Percentiles rank a stretch among this genome's conserved stretches.
Evolutionary conservation across 2,329 filamentous ascomycete genomes (phyloP).

Genomic region (Ophiocordyceps camponoti-leonardi): DNA sequence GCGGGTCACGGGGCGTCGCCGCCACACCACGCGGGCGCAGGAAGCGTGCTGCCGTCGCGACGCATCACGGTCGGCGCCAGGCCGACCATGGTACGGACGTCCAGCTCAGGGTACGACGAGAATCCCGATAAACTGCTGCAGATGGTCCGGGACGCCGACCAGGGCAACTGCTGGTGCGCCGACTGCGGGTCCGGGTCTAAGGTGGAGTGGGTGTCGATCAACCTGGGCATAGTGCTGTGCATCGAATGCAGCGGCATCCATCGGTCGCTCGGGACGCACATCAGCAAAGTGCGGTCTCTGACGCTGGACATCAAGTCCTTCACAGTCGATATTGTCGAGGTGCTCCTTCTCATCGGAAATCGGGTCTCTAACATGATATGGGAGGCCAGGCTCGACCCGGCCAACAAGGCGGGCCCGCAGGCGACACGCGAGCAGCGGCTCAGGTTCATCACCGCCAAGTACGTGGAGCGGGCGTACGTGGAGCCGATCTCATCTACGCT

Average conservation of each 20-base stretch:
- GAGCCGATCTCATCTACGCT: constrained; percentile 59
- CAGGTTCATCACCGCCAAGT: constrained; percentile 92
- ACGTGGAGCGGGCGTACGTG: constrained; percentile 69
- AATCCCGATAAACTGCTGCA: constrained; percentile 75
- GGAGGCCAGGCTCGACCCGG: constrained; percentile 68
- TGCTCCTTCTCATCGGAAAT: constrained; percentile 82
- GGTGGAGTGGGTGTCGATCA: constrained; percentile 98
- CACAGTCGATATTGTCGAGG: constrained; percentile 89
- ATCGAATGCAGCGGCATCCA: constrained; percentile 98
- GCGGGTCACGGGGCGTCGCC: constrained; percentile 36
- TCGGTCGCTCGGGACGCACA: constrained; percentile 87
- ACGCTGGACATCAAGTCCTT: constrained; percentile 94
- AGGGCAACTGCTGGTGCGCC: constrained; percentile 85
- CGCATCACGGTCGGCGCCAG: constrained; percentile 85
- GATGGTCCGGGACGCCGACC: constrained; percentile 73
- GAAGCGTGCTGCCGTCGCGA: constrained; percentile 47
- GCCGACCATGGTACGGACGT: constrained; percentile 51
- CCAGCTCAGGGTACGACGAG: constrained; percentile 60
- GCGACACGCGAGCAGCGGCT: constrained; percentile 79
- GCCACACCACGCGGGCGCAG: constrained; percentile 26
- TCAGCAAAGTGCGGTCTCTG: constrained; percentile 89
- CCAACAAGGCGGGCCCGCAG: constrained; percentile 55
- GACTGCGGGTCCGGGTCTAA: constrained; percentile 86
- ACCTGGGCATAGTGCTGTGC: constrained; percentile 87
- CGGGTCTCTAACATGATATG: constrained; percentile 92